Conservation (phyloP, 2,329 filamentous ascomycete genomes). For the Ophiostoma himal-ulmi region DNA sequence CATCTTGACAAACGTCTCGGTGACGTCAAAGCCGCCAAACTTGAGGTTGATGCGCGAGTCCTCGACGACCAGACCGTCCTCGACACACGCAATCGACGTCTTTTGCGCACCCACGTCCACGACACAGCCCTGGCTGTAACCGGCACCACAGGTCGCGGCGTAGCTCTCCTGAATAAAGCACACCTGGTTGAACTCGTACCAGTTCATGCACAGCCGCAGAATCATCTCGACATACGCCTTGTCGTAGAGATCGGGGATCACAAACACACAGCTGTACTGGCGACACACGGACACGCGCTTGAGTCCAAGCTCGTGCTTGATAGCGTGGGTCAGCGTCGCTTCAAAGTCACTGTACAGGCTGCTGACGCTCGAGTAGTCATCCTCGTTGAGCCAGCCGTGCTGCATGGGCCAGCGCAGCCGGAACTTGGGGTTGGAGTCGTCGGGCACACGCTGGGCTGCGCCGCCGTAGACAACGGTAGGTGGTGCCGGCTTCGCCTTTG, state of each 20-base stretch:
- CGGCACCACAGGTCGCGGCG: slow-evolving; percentile 89
- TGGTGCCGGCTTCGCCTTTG: slow-evolving; percentile 30
- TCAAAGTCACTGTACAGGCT: slow-evolving; percentile 83
- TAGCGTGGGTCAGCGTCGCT: slow-evolving; percentile 76
- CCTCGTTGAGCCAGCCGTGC: slow-evolving; percentile 82
- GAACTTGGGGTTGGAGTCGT: slow-evolving; percentile 82
- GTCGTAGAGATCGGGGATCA: slow-evolving; percentile 95
- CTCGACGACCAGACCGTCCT: slow-evolving; percentile 90
- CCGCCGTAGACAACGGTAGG: slow-evolving; percentile 70
- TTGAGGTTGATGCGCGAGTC: slow-evolving; percentile 95
- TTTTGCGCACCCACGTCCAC: slow-evolving; percentile 97
- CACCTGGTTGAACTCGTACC: slow-evolving; percentile 82
- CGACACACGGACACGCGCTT: slow-evolving; percentile 73
- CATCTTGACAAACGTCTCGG: slow-evolving; percentile 94
- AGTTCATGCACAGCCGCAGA: slow-evolving; percentile 76
- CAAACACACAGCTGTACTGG: slow-evolving; percentile 92
- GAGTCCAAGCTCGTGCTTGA: slow-evolving; percentile 77
- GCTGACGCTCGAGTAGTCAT: slow-evolving; percentile 74
- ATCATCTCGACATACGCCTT: slow-evolving; percentile 83
- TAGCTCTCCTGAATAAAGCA: slow-evolving; percentile 96
- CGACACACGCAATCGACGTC: slow-evolving; percentile 93
- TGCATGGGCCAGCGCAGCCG: slow-evolving; percentile 89
- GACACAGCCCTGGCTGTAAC: slow-evolving; percentile 88
- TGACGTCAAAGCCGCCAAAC: slow-evolving; percentile 86
- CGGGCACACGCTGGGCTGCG: slow-evolving; percentile 78